Evolutionary conservation across 1,139 yeast species (phyloP), one percentile per base, ranked within the genome.

Genomic region (Wickerhamomyces sp.): DNA sequence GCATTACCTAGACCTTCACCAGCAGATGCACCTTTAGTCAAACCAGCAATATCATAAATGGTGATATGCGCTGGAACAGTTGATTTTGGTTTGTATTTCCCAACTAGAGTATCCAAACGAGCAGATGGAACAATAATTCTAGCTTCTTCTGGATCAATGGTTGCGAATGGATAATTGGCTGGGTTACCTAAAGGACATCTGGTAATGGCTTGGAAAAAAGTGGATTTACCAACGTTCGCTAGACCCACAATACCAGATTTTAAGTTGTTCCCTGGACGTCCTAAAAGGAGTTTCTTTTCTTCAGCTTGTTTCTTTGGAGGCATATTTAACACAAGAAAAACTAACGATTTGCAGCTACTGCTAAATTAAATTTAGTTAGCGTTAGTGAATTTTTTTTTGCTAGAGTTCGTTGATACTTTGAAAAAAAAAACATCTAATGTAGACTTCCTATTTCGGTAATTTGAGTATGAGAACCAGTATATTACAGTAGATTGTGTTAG

Each of bases 1-100:
- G 95, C 95, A 67, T 92, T 94, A 64, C 98, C 98, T 54, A 92
- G 78, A 62, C 98, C 98, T 68, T 92, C 98, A 69, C 98, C 98
- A 40, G 89, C 82, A 48, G 89, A 82, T 37, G 98, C 98, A 65
- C 98, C 97, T 66, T 89, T 88, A 51, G 97, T 90, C 63, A 92
- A 77, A 66, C 98, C 98, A 43, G 98, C 98, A 71, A 92, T 92
- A 70, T 92, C 98, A 61, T 88, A 90, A 45, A 92, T 81, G 49
- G 97, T 90, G 72, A 90, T 81, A 63, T 74, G 84, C 18, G 98
- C 97, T 43, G 97, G 97, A 44, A 92, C 94, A 62, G 81, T 85
- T 47, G 87, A 75, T 60, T 82, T 81, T 43, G 96, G 94, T 68
- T 84, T 79, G 73, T 85, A 88, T 58, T 81, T 65, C 39, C 76